Evolutionary conservation across 306 rosid species (phyloP), one percentile per base, ranked within the genome.

Genomic region (Lathyrus tuberosus): DNA sequence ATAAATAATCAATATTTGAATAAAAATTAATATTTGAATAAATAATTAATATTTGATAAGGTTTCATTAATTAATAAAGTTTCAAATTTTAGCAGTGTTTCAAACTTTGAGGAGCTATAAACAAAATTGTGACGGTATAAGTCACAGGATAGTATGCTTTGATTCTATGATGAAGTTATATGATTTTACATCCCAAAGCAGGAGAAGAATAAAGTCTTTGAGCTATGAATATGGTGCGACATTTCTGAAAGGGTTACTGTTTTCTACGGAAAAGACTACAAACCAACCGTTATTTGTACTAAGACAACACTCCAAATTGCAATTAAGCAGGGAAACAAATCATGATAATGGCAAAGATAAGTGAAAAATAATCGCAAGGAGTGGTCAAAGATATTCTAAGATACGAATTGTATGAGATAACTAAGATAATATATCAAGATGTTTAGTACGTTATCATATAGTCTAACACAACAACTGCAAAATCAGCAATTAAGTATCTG

Each of bases 401-500:
- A 52, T 52, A 2, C 7, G 20, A 20, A 20, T 20, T 20, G 22
- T 20, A 20, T 20, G 22, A 20, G 1, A 20, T 20, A 20, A 1
- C 22, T 20, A 52, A 52, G 14, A 18, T 20, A 10, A 20, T 52
- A 52, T 8, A 46, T 5, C 59, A 52, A 52, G 31, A 52, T 52
- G 14, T 52, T 52, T n/a, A n/a, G 13, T 8, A 46, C 14, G n/a
- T 46, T n/a, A 14, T n/a, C 20, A 46, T n/a, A 46, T 28, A 52
- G 22, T 20, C 22, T 20, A 20, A 20, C 22, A 20, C 22, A 24
- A 33, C 20, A 69, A 20, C 30, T 38, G 30, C 43, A 47, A 35
- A 15, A 41, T 48, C 30, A 41, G 12, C 33, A 68, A 76, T 30
- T 46, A 16, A 56, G 53, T 12, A 26, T 43, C 31, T 57, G 33